Base-by-base conservation (phyloP, 208 protist species). In the Jaenimonas drosophilae region DNA sequence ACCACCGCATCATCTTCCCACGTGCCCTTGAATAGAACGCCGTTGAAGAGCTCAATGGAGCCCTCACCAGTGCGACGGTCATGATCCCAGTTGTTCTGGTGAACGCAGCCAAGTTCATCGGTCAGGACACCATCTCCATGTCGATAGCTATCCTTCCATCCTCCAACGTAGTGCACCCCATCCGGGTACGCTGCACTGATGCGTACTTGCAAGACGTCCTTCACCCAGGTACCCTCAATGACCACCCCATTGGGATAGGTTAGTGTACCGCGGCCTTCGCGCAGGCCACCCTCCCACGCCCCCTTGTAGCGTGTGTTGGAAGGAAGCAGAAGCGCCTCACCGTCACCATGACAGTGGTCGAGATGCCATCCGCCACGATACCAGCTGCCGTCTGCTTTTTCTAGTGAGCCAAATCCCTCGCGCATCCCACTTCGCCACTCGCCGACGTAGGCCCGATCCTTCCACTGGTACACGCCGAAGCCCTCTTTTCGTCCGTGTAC, bases 351-450 rank as follows among this genome's bases (percentile, higher is more conserved):
- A 40, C 60, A 71, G 11, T 67, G 59, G 51, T 91, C 81, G 29
- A 66, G 36, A 37, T 70, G 54, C 84, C 88, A 95, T 42, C 72
- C 54, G n/a, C 88, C 88, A 20, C 60, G 62, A 45, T 90, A 95
- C 59, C 67, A 76, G 34, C 61, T 66, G 2, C 79, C 78, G 60
- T 89, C 70, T 21, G 49, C 31, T 23, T 69, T 67, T 17, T 51
- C 49, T 26, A 90, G 61, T 16, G 69, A 41, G n/a, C 88, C 88
- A 36, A 74, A 65, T 31, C 88, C 88, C 31, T 91, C 62, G 28
- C 84, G 76, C 26, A 54, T 45, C 9, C 88, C 88, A 4, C 2
- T 46, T 2, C 55, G 47, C 84, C 88, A 95, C 49, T 82, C 61
- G 17, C 88, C 88, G 14, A 77, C 67, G 50, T 92, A 95, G 20